Conservation (phyloP, 2,329 filamentous ascomycete species). For the Aspergillus nomiae region DNA sequence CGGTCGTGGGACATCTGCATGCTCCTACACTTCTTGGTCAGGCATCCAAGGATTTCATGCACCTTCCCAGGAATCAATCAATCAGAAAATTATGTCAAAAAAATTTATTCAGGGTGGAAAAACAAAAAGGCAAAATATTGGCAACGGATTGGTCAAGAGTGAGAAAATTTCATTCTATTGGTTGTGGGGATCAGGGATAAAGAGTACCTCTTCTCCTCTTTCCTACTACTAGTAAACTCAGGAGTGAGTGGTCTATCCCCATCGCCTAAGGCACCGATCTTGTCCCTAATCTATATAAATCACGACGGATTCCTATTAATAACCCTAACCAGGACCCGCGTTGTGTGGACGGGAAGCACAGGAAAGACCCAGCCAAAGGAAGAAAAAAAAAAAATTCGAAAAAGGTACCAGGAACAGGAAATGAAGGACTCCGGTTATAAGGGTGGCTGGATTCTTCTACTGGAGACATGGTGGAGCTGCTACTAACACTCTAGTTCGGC, state of each 20-base stretch:
- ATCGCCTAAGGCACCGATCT: neutral
- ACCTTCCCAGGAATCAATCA: conserved; percentile 13
- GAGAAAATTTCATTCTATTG: conserved; percentile 15
- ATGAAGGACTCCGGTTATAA: conserved; percentile 5
- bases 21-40: conserved; percentile 14
- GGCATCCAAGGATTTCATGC: conserved; percentile 21
- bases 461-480: conserved; percentile 16
- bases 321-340: neutral
- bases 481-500: conserved; percentile 9
- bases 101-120: neutral
- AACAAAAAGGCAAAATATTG: neutral
- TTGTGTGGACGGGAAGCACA: neutral
- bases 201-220: neutral
- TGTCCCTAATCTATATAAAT: neutral
- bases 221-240: neutral
- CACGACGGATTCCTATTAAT: conserved; percentile 6
- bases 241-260: neutral
- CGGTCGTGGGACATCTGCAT: conserved; percentile 21
- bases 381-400: conserved; percentile 10
- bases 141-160: conserved; percentile 4
- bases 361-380: neutral
- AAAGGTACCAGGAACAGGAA: conserved; percentile 7
- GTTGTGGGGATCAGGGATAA: conserved; percentile 12
- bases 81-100: neutral
- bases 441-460: conserved; percentile 7